Evolutionary conservation across 1,284 basidiomycete genomes (phyloP).

Genomic region (Wallemia mellicola): DNA sequence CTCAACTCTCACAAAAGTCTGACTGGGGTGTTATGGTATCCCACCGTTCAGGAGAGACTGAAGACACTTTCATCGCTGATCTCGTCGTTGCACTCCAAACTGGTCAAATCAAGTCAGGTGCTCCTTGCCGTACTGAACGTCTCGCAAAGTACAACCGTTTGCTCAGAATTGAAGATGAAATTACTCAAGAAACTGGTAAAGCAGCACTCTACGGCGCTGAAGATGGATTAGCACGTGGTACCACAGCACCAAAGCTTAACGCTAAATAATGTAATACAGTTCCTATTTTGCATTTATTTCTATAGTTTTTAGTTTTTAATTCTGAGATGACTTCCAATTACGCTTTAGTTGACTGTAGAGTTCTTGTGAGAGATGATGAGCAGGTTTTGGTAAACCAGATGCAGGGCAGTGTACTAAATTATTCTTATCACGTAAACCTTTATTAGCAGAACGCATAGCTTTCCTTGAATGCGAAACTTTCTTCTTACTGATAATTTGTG

Average conservation of each 20-base stretch:
- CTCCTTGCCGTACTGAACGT: conserved; percentile 73
- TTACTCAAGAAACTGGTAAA: conserved; percentile 7
- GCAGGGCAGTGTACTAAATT: conserved; percentile 74
- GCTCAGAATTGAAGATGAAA: conserved; percentile 12
- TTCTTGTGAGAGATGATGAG: conserved; percentile 57
- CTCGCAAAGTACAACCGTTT: conserved; percentile 33
- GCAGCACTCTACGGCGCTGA: not conserved
- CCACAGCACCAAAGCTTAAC: not conserved
- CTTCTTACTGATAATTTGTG: conserved; percentile 27
- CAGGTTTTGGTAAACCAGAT: conserved; percentile 63
- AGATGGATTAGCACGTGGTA: not conserved
- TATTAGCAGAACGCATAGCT: conserved; percentile 78
- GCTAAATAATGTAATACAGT: not conserved
- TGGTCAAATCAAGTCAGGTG: conserved; percentile 97
- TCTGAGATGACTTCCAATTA: conserved; percentile 16
- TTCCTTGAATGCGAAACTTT: conserved; percentile 81
- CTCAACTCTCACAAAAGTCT: conserved; percentile 82
- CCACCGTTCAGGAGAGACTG: conserved; percentile 76
- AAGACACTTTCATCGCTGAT: conserved; percentile 91
- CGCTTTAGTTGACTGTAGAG: conserved; percentile 55
- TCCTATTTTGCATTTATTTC: not conserved
- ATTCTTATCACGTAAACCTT: conserved; percentile 66
- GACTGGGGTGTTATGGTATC: conserved; percentile 99
- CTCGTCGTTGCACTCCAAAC: conserved; percentile 70
- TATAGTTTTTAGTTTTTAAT: not conserved